Conservation (phyloP, 1,284 basidiomycete genomes). For the Cutaneotrichosporon cavernicola region DNA sequence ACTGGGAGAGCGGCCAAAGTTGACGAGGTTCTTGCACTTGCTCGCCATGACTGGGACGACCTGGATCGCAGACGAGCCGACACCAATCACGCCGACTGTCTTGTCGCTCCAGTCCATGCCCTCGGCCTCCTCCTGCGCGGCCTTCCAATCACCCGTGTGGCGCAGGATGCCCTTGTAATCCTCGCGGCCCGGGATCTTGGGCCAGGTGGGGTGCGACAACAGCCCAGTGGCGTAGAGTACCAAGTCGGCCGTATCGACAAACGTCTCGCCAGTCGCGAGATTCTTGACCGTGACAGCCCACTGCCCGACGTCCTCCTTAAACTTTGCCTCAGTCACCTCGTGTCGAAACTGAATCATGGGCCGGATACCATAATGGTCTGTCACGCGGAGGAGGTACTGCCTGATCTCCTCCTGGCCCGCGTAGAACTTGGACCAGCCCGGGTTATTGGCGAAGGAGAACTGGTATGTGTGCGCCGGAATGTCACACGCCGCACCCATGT, state of each 20-base stretch:
- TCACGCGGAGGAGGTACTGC: conserved; percentile 29
- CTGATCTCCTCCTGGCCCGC: conserved; percentile 37
- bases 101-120: conserved; percentile 24
- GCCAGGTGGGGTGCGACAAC: conserved; percentile 36
- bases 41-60: conserved; percentile 30
- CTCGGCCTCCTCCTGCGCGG: conserved; percentile 19
- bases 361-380: conserved; percentile 28
- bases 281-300: conserved; percentile 32
- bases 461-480: conserved; percentile 40
- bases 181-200: conserved; percentile 33
- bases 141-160: conserved; percentile 32
- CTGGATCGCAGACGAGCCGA: conserved; percentile 32
- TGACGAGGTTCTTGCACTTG: conserved; percentile 28
- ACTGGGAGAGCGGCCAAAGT: conserved; percentile 31
- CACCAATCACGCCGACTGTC: conserved; percentile 23
- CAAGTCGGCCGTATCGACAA: conserved; percentile 34
- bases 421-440: conserved; percentile 34
- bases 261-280: conserved; percentile 7
- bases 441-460: conserved; percentile 28
- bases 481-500: conserved; percentile 36
- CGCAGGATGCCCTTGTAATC: conserved; percentile 32
- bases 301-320: conserved; percentile 28
- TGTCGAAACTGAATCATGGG: conserved; percentile 35
- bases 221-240: conserved; percentile 39
- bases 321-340: conserved; percentile 30